These are phyloP conservation scores for Millerago galiae DNA, from an alignment of 805 yeast species.

Conservation along the genomic window DNA sequence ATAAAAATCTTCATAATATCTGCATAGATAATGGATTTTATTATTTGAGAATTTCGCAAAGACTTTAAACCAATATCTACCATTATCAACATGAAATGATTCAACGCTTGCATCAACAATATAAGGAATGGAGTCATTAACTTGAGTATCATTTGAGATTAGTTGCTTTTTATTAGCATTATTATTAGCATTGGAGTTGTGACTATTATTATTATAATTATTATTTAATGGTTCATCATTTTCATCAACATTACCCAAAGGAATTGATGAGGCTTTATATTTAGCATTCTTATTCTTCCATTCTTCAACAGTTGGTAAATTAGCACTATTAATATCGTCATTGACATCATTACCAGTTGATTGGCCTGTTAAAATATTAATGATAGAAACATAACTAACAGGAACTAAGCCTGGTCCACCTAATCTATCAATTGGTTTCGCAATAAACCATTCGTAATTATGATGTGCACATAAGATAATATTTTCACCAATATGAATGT, in stretches of 20 bases:
- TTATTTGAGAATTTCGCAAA: conserved; percentile 64
- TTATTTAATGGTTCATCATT: conserved; percentile 2
- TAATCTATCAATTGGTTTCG: conserved; percentile 87
- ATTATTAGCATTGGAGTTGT: no score
- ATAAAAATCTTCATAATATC: conserved; percentile 94
- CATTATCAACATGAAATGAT: conserved; percentile 72
- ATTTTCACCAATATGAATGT: conserved; percentile 79
- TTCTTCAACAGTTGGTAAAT: conserved; percentile 87
- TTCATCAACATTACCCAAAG: conserved; percentile 53
- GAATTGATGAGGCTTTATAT: conserved; percentile 85
- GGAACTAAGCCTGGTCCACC: conserved; percentile 99
- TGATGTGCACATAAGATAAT: conserved; percentile 94
- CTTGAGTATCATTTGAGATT: conserved; percentile 2
- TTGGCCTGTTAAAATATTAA: conserved; percentile 64
- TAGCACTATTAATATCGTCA: conserved; percentile 57
- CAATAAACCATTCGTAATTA: conserved; percentile 95
- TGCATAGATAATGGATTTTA: conserved; percentile 61
- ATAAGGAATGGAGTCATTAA: conserved; percentile 14
- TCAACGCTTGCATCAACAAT: conserved; percentile 60
- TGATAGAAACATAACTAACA: conserved; percentile 77
- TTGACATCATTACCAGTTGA: conserved; percentile 48
- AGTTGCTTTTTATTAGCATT: no score
- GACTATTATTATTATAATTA: background rate
- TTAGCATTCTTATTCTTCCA: conserved; percentile 91
- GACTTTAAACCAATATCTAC: conserved; percentile 83